Percentiles rank a stretch among this genome's conserved stretches.
phyloP scores from a whole-genome alignment of 2,329 filamentous ascomycete species.

The Diaporthe batatas region DNA sequence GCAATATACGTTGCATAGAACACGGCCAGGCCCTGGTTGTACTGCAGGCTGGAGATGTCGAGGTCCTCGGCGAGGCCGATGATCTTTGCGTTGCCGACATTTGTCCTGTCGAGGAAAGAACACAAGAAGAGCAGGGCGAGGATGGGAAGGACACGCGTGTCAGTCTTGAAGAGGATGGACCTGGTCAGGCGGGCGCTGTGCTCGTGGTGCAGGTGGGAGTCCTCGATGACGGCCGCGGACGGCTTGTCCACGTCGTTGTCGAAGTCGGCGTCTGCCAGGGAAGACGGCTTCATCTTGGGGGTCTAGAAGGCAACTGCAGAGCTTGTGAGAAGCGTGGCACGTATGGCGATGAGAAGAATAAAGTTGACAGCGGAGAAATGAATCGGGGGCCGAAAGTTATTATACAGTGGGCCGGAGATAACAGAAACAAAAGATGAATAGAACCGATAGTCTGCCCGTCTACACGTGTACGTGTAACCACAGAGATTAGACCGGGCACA shows the following conservation, averaged over 20 bases:
- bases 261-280: slow-evolving; percentile 24
- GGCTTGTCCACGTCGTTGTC: slow-evolving; percentile 41
- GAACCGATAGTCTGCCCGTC: too few species aligned
- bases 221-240: slow-evolving; percentile 44
- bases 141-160: slow-evolving; percentile 69
- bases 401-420: not conserved
- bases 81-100: slow-evolving; percentile 79
- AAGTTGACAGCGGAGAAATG: not conserved
- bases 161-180: slow-evolving; percentile 49
- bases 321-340: too few species aligned
- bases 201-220: slow-evolving; percentile 39
- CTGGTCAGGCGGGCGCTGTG: slow-evolving; percentile 44
- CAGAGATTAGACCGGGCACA: not conserved
- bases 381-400: not conserved
- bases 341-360: too few species aligned
- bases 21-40: slow-evolving; percentile 73
- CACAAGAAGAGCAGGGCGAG: slow-evolving; percentile 76
- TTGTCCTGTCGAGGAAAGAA: slow-evolving; percentile 77
- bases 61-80: slow-evolving; percentile 72
- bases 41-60: slow-evolving; percentile 71
- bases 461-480: not conserved
- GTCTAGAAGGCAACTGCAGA: too few species aligned
- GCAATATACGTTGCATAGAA: slow-evolving; percentile 76
- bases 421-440: not conserved
- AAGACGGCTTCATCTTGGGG: slow-evolving; percentile 24